These are phyloP conservation scores for Cutaneotrichosporon dermatis DNA, from an alignment of 1,284 basidiomycete species.

Conservation along the genomic window DNA sequence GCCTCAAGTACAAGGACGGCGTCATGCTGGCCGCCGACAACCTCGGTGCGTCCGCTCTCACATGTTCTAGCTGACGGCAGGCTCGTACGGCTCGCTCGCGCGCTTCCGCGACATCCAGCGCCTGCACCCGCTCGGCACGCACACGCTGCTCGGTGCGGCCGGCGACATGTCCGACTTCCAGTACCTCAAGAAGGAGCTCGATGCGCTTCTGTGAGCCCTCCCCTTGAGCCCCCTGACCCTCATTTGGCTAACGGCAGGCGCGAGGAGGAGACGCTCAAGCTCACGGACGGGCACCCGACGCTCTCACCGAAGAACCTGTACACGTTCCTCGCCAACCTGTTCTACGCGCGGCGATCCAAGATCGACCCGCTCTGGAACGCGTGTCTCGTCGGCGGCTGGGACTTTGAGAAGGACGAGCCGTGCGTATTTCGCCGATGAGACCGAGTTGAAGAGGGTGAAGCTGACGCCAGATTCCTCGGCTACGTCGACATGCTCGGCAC, in stretches of 20 bases:
- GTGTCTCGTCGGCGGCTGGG: slow-evolving; percentile 82
- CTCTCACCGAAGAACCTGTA: slow-evolving; percentile 89
- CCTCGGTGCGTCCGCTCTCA: slow-evolving; percentile 59
- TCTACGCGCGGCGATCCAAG: slow-evolving; percentile 85
- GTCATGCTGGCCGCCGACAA: slow-evolving; percentile 99
- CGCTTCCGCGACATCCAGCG: slow-evolving; percentile 94
- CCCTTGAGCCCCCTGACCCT: no score
- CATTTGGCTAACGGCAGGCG: slow-evolving; percentile 48
- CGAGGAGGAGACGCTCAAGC: slow-evolving; percentile 58
- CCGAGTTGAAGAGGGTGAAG: no score
- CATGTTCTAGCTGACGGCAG: slow-evolving; percentile 50
- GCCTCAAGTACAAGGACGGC: slow-evolving; percentile 89
- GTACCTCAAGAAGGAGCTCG: slow-evolving; percentile 68
- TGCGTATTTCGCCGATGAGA: slow-evolving; percentile 39
- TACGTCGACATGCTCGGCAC: slow-evolving; percentile 97
- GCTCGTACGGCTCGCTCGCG: slow-evolving; percentile 94
- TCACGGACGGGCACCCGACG: slow-evolving; percentile 72
- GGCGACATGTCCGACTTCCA: slow-evolving; percentile 99
- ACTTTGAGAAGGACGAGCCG: slow-evolving; percentile 67
- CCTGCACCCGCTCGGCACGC: slow-evolving; percentile 71
- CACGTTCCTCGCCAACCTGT: slow-evolving; percentile 82
- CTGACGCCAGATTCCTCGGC: slow-evolving; percentile 67
- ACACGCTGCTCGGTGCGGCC: slow-evolving; percentile 84
- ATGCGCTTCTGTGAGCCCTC: slow-evolving; percentile 40
- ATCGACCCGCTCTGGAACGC: slow-evolving; percentile 96